Conservation (phyloP, 768 basidiomycete species). For the Pisolithus microcarpus region DNA sequence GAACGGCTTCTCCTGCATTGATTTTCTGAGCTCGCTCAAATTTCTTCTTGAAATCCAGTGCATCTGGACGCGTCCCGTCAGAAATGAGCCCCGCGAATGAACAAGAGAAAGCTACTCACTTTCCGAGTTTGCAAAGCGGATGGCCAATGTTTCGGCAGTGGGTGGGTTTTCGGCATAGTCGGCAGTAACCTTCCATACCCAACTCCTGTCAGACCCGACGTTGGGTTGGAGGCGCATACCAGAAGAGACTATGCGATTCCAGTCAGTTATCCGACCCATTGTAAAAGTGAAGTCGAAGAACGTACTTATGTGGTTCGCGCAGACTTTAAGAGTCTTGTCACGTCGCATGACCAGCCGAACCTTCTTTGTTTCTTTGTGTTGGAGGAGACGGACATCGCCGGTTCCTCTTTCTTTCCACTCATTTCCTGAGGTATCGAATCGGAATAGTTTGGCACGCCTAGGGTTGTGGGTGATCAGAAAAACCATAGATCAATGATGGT, state of each 20-base stretch:
- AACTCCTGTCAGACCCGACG: slow-evolving; percentile 96
- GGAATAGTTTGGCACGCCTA: slow-evolving; percentile 98
- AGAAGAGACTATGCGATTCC: slow-evolving; percentile 50
- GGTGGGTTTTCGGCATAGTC: slow-evolving; percentile 91
- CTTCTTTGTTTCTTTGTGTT: slow-evolving; percentile 86
- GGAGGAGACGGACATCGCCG: slow-evolving; percentile 87
- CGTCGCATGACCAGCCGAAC: slow-evolving; percentile 97
- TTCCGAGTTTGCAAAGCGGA: slow-evolving; percentile 95
- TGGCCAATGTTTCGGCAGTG: slow-evolving; percentile 91
- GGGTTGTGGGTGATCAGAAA: slow-evolving; percentile 15
- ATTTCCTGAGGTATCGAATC: slow-evolving; percentile 67
- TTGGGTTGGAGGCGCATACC: slow-evolving; percentile 97
- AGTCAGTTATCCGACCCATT: background rate
- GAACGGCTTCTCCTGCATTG: slow-evolving; percentile 37
- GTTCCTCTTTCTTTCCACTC: slow-evolving; percentile 99
- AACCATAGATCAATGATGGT: slow-evolving; percentile 1
- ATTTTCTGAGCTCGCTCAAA: slow-evolving; percentile 80
- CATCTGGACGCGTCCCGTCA: slow-evolving; percentile 44
- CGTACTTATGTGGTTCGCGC: slow-evolving; percentile 93
- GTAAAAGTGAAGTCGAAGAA: slow-evolving; percentile 5
- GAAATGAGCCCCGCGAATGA: background rate
- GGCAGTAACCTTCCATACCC: slow-evolving; percentile 97
- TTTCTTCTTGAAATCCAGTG: slow-evolving; percentile 77
- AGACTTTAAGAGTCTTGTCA: slow-evolving; percentile 99
- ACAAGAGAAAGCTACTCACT: slow-evolving; percentile 47